Evolutionary conservation across 2,329 filamentous ascomycete species (phyloP).

Genomic region (Apiospora pterosperma): DNA sequence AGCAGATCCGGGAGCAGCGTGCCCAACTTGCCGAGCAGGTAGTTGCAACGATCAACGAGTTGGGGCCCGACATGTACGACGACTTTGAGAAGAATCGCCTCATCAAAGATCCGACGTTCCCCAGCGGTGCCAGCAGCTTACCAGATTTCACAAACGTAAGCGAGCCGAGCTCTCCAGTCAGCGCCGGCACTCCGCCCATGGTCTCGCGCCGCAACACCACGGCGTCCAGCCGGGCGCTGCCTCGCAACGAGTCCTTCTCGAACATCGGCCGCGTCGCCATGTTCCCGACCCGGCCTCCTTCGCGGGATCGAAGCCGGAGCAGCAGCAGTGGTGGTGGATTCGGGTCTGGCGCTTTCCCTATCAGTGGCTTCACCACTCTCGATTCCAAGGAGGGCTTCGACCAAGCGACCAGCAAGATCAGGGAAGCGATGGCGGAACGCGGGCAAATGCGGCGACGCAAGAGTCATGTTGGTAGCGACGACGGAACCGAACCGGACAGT

Average conservation of each 20-base stretch:
- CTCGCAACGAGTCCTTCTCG: slow-evolving; percentile 89
- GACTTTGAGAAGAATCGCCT: slow-evolving; percentile 82
- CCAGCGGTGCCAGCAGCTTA: slow-evolving; percentile 19
- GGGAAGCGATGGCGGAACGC: slow-evolving; percentile 79
- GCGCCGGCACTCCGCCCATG: slow-evolving; percentile 19
- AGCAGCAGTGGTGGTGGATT: slow-evolving; percentile 64
- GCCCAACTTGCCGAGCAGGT: slow-evolving; percentile 76
- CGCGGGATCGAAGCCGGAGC: slow-evolving; percentile 70
- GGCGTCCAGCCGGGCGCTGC: slow-evolving; percentile 53
- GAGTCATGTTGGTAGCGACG: slow-evolving; percentile 13
- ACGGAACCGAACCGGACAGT: slow-evolving; percentile 5
- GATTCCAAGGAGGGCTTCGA: slow-evolving; percentile 71
- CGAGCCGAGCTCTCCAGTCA: slow-evolving; percentile 20
- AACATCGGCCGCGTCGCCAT: slow-evolving; percentile 85
- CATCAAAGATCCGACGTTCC: slow-evolving; percentile 50
- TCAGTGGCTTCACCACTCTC: slow-evolving; percentile 66
- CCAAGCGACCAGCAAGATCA: slow-evolving; percentile 79
- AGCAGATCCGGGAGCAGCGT: slow-evolving; percentile 70
- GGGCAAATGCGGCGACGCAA: slow-evolving; percentile 57
- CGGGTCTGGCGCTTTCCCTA: slow-evolving; percentile 58
- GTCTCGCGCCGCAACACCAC: slow-evolving; percentile 49
- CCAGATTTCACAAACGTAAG: slow-evolving; percentile 18
- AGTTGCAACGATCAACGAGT: slow-evolving; percentile 87
- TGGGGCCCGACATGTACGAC: slow-evolving; percentile 95
- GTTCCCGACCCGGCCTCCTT: slow-evolving; percentile 86